Base-by-base conservation (phyloP, 176 grass and related monocot genomes). In the Oryza rufipogon region DNA sequence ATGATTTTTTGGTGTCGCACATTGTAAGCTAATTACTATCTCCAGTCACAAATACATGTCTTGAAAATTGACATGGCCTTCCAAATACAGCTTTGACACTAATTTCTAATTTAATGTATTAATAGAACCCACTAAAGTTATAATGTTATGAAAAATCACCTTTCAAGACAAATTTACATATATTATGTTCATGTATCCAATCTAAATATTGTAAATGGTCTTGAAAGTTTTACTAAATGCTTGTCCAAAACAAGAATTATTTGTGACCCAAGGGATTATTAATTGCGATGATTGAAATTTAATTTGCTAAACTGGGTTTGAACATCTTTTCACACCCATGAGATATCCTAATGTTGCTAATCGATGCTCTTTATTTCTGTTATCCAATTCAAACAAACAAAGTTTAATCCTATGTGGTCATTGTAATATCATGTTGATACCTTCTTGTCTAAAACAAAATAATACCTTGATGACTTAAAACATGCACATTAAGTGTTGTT, bases 321-420 rank as follows among this genome's bases (percentile, higher is more conserved):
- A 49, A 1, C 68, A 17, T 38, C 68, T 84, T 51, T 66, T 66
- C 25, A 64, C 33, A 75, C 17, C 11, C 2, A 22, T 63, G 71
- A 64, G 14, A 42, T 74, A 70, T 49, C 28, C 32, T 23, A 74
- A 13, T 83, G 28, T 82, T 14, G 73, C 32, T 75, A 71, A 4
- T 84, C 15, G 75, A 79, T 66, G 47, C 47, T 74, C 67, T 34
- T 56, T 63, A 34, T 47, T 80, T 75, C 2, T 64, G 39, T 58
- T 76, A 64, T 76, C 30, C 17, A 64, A 44, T 54, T 38, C 33
- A n/a, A 51, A 83, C 64, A 44, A 64, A 44, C 41, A 36, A 66
- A 28, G 48, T 34, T 68, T 80, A 16, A n/a, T 68, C 48, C 10
- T 64, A 75, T 69, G 5, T 19, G 51, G 51, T 7, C 51, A 49